A percentile compares a stretch with the other conserved stretches of the same genome.
phyloP scores from a whole-genome alignment of 176 grass and related monocot genomes.

The Triticum monococcum region DNA sequence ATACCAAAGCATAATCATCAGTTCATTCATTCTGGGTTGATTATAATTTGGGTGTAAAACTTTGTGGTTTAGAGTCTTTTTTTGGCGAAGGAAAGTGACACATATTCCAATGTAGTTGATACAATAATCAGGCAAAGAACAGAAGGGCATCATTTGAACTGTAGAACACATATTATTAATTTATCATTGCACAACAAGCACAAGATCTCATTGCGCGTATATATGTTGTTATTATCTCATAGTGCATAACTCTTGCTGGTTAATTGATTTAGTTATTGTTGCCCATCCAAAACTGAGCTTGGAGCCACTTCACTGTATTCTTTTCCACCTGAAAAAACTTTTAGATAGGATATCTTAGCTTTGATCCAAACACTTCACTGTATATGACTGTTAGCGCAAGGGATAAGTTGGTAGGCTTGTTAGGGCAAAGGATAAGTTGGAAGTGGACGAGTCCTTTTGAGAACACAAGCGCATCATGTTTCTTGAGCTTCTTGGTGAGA shows the following conservation, averaged over 20 bases:
- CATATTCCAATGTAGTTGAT: too few species aligned
- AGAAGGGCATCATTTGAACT: not conserved
- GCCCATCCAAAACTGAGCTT: not conserved
- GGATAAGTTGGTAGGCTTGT: not conserved
- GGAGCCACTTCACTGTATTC: not conserved
- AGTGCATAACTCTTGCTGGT: not conserved
- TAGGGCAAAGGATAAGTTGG: not conserved
- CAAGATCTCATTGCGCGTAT: not conserved
- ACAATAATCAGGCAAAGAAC: too few species aligned
- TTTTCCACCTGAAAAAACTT: slow-evolving; percentile 1
- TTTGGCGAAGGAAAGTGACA: too few species aligned
- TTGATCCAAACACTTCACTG: not conserved
- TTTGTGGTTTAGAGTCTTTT: too few species aligned
- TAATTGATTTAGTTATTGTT: not conserved
- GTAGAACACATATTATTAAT: not conserved
- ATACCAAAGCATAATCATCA: too few species aligned
- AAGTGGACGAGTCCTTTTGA: not conserved
- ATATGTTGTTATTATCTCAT: not conserved
- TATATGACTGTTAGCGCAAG: not conserved
- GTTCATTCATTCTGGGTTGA: too few species aligned
- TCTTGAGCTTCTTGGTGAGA: not conserved
- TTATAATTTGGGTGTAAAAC: too few species aligned
- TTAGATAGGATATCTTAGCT: not conserved
- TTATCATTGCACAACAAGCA: too few species aligned
- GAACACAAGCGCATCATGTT: not conserved